Conservation (phyloP, 306 rosid species). For the Erythrophleum fordii region DNA sequence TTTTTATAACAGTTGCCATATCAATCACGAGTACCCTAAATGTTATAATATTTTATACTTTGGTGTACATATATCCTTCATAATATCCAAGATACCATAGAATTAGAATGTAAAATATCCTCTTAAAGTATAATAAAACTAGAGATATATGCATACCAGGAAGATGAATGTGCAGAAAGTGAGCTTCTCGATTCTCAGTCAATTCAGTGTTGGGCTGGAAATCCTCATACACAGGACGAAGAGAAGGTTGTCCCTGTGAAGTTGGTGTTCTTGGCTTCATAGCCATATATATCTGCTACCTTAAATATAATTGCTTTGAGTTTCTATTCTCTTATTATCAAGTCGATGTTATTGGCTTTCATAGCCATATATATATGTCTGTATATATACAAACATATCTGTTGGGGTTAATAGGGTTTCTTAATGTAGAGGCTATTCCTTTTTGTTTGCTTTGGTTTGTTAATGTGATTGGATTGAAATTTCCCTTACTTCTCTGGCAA, state of each 20-base stretch:
- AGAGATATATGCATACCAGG: slow-evolving; percentile 47
- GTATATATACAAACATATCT: background rate
- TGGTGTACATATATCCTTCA: no score
- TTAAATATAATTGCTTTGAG: background rate
- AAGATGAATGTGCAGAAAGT: slow-evolving; percentile 42
- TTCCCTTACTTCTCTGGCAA: slow-evolving; percentile 35
- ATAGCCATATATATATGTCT: background rate
- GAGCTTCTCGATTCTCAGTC: slow-evolving; percentile 46
- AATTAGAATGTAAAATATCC: no score
- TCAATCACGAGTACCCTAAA: no score
- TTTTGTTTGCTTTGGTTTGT: slow-evolving; percentile 37
- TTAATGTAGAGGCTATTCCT: slow-evolving; percentile 46
- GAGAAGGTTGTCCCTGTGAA: slow-evolving; percentile 28
- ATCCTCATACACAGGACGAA: slow-evolving; percentile 45
- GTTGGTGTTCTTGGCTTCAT: slow-evolving; percentile 36
- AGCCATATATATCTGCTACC: slow-evolving; percentile 45
- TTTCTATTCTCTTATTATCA: background rate
- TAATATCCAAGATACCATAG: no score
- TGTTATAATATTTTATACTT: no score
- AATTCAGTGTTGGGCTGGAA: slow-evolving; percentile 49
- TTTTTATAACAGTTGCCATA: no score
- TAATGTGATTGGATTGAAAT: slow-evolving; percentile 28
- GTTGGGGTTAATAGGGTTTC: slow-evolving; percentile 25
- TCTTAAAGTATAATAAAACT: no score
- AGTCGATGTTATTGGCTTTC: no score